Percentiles rank a stretch among this genome's conserved stretches.
Conservation (phyloP, 139 green algal species). For the Deuterostichococcus epilithicus region DNA sequence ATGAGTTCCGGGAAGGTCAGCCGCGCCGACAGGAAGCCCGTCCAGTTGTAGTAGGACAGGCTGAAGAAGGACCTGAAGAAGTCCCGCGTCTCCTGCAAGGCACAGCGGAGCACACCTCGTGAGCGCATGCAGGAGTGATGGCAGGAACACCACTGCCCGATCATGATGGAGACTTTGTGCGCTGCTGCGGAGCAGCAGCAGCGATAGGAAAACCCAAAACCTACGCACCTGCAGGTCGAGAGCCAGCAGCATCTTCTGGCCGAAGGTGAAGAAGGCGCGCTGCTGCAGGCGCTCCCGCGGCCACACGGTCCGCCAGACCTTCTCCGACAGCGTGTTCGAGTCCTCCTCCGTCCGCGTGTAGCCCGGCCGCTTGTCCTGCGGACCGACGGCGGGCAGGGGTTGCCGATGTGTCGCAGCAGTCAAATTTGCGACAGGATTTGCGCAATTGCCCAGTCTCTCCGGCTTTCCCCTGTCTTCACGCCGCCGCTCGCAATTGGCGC, state of each 20-base stretch:
- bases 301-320: slow-evolving; percentile 85
- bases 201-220: slow-evolving; percentile 2
- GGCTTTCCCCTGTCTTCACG: too few relatives aligned
- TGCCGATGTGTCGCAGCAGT: too few relatives aligned
- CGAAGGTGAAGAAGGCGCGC: slow-evolving; percentile 93
- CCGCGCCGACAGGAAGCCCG: slow-evolving; percentile 91
- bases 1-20: slow-evolving; percentile 79
- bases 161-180: neutral
- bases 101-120: neutral
- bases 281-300: slow-evolving; percentile 83
- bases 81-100: slow-evolving; percentile 69
- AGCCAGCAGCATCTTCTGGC: slow-evolving; percentile 91
- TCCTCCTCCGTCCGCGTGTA: slow-evolving; percentile 41
- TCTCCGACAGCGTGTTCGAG: slow-evolving; percentile 45
- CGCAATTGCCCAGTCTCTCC: too few relatives aligned
- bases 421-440: too few relatives aligned
- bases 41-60: slow-evolving; percentile 85
- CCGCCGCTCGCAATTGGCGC: too few relatives aligned
- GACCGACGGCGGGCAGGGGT: too few relatives aligned
- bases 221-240: slow-evolving; percentile 57
- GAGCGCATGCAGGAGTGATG: neutral
- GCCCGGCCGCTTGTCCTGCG: neutral
- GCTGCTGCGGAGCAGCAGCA: neutral
- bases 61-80: slow-evolving; percentile 98
- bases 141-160: neutral